Conservation (phyloP, 2,329 filamentous ascomycete genomes). For the Aspergillus chevalieri region DNA sequence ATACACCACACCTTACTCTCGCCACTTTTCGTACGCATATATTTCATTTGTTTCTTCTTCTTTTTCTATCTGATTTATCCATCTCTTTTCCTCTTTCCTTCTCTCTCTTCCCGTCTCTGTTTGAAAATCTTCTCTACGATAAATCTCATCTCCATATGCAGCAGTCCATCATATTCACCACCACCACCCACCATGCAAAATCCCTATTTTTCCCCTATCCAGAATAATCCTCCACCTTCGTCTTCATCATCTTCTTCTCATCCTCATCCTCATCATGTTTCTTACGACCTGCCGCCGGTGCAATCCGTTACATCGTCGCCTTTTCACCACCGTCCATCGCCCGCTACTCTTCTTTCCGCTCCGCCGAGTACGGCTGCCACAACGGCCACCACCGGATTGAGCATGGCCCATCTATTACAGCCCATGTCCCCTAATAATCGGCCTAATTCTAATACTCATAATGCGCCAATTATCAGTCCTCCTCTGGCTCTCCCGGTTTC, state of each 20-base stretch:
- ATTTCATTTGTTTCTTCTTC: constrained; percentile 2
- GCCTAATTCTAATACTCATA: background rate
- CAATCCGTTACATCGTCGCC: constrained; percentile 30
- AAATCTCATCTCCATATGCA: background rate
- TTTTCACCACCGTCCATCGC: constrained; percentile 21
- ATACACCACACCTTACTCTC: background rate
- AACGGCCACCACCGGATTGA: constrained; percentile 19
- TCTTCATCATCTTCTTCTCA: background rate
- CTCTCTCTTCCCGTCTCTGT: background rate
- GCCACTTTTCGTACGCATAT: background rate
- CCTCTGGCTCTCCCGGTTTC: constrained; percentile 12
- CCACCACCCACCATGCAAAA: constrained; percentile 24
- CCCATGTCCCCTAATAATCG: background rate
- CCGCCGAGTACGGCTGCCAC: constrained; percentile 31
- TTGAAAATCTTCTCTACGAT: background rate
- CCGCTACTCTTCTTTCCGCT: constrained; percentile 28
- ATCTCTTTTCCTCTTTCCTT: background rate
- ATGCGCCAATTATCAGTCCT: background rate
- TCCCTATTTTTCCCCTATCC: constrained; percentile 25
- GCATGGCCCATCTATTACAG: constrained; percentile 19
- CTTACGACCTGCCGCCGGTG: constrained; percentile 31
- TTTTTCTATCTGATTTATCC: constrained; percentile 2
- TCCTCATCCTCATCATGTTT: constrained; percentile 14
- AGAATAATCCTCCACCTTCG: constrained; percentile 2
- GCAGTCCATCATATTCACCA: background rate